Conservation (phyloP, 257 asterid genomes). For the Anisodus tanguticus region DNA sequence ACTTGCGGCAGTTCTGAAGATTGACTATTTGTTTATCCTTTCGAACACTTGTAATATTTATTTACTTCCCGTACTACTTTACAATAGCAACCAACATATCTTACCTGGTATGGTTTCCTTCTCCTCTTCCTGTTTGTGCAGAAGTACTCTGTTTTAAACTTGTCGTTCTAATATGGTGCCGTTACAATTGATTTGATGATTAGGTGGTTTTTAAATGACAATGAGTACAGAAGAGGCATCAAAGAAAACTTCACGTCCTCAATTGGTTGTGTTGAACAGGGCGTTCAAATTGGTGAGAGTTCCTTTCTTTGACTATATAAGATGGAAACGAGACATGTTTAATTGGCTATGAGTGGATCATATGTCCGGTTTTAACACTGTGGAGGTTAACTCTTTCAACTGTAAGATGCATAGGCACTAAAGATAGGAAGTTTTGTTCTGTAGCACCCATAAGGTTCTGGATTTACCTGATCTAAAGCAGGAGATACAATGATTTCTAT, state of each 20-base stretch:
- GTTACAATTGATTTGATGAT: conserved; percentile 27
- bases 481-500: background rate
- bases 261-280: conserved; percentile 55
- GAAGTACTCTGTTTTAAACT: background rate
- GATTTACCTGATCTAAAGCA: background rate
- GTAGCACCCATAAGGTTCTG: background rate
- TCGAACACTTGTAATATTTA: too few species aligned
- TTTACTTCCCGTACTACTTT: too few species aligned
- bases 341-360: background rate
- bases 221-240: conserved; percentile 43
- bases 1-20: too few species aligned
- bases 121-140: background rate
- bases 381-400: conserved; percentile 7
- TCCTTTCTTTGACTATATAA: background rate
- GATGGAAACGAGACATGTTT: background rate
- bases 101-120: conserved; percentile 7
- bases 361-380: background rate
- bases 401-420: conserved; percentile 20
- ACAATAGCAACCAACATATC: too few species aligned
- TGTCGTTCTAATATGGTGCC: conserved; percentile 24
- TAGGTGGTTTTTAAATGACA: conserved; percentile 41
- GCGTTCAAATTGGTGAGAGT: conserved; percentile 68
- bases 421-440: background rate
- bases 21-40: too few species aligned
- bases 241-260: conserved; percentile 54